phyloP scores from a whole-genome alignment of 2,329 filamentous ascomycete species.

The Trichophyton schoenleinii region DNA sequence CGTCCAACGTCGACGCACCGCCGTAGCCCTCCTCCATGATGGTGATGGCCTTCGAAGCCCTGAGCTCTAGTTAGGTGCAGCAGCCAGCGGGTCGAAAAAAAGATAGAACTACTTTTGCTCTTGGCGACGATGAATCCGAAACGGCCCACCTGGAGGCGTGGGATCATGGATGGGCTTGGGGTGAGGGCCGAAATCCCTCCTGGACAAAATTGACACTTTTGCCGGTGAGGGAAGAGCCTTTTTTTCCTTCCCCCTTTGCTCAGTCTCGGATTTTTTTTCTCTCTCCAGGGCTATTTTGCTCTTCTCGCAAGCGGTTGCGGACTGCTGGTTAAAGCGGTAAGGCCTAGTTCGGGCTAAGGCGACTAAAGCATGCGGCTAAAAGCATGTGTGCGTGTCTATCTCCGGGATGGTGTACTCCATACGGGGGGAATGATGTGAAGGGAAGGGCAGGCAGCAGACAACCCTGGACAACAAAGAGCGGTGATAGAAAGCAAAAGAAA shows the following conservation, averaged over 20 bases:
- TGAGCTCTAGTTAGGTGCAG: background rate
- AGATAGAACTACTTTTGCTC: background rate
- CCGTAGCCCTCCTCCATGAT: conserved; percentile 2
- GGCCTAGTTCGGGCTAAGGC: background rate
- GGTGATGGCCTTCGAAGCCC: background rate
- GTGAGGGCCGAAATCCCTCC: background rate
- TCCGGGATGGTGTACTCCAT: background rate
- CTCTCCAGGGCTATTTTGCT: background rate
- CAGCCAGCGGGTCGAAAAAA: background rate
- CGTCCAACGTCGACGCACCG: background rate
- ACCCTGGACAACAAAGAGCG: conserved; percentile 3
- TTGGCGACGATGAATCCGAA: conserved; percentile 1
- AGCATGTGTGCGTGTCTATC: conserved; percentile 1
- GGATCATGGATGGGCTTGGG: conserved; percentile 1
- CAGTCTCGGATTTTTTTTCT: background rate
- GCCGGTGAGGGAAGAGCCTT: background rate
- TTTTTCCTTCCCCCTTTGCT: background rate
- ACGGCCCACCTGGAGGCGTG: background rate
- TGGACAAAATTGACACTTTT: background rate
- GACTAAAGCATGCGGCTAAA: conserved; percentile 3
- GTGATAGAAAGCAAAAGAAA: background rate
- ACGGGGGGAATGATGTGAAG: background rate
- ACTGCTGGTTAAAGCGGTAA: background rate
- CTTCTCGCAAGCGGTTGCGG: background rate
- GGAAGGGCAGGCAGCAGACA: background rate